Percentiles rank a stretch among this genome's conserved stretches.
These are phyloP conservation scores for Acmispon strigosus DNA, from an alignment of 306 rosid species.

Conservation along the genomic window DNA sequence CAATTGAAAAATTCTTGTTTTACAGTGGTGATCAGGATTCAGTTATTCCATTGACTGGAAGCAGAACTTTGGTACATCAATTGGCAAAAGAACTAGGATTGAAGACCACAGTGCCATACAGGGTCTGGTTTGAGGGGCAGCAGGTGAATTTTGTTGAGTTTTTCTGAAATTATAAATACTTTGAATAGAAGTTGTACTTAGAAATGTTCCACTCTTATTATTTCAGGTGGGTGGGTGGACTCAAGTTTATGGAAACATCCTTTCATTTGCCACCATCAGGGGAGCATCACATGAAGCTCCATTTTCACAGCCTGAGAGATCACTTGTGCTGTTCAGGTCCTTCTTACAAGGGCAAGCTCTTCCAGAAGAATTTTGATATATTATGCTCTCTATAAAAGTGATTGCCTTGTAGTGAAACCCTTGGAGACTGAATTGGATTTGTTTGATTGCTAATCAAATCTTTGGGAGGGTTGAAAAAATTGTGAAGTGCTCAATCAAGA, in stretches of 20 bases:
- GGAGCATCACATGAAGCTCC: slow-evolving; percentile 99
- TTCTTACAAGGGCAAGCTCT: slow-evolving; percentile 61
- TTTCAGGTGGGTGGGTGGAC: slow-evolving; percentile 98
- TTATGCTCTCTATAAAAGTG: not conserved
- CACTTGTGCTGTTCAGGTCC: slow-evolving; percentile 78
- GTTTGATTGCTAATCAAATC: not conserved
- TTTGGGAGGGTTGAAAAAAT: slow-evolving; percentile 5
- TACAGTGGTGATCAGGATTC: slow-evolving; percentile 97
- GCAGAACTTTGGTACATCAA: slow-evolving; percentile 63
- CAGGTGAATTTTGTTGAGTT: slow-evolving; percentile 46
- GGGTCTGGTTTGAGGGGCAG: slow-evolving; percentile 89
- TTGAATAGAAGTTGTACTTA: not conserved
- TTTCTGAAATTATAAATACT: not conserved
- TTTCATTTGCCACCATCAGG: slow-evolving; percentile 86
- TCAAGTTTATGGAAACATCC: slow-evolving; percentile 79
- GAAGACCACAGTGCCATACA: slow-evolving; percentile 71
- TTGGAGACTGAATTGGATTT: not conserved
- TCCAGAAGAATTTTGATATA: slow-evolving; percentile 55
- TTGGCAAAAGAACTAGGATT: slow-evolving; percentile 57
- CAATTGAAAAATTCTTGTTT: not conserved
- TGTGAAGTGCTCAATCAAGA: slow-evolving; percentile 12
- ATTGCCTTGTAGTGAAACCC: slow-evolving; percentile 7
- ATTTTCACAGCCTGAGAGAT: slow-evolving; percentile 92
- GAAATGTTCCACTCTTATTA: not conserved
- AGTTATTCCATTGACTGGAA: slow-evolving; percentile 89